Evolutionary conservation across 306 rosid genomes (phyloP).

Genomic region (Corylus americana): DNA sequence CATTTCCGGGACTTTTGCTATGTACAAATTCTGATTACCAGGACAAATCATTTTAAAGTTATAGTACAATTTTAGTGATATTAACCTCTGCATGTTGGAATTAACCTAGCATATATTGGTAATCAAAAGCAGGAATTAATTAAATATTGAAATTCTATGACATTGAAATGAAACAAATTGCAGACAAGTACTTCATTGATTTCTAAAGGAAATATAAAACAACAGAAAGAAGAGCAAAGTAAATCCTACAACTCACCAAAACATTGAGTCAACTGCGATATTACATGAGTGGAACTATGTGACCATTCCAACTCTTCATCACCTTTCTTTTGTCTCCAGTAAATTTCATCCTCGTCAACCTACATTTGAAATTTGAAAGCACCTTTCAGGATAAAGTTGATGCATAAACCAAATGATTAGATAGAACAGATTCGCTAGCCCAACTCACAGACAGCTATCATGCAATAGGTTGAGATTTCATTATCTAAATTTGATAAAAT

Average conservation of each 20-base stretch:
- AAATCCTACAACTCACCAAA: conserved; percentile 57
- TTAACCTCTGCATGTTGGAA: not conserved
- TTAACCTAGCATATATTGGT: not conserved
- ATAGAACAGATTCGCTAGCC: conserved; percentile 16
- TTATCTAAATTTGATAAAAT: conserved; percentile 3
- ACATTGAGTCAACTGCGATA: conserved; percentile 81
- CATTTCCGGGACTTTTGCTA: not conserved
- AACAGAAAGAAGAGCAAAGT: conserved; percentile 16
- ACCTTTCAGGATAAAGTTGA: conserved; percentile 26
- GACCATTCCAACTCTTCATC: conserved; percentile 74
- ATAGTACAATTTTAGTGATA: not conserved
- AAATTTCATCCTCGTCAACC: conserved; percentile 88
- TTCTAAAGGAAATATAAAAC: conserved; percentile 7
- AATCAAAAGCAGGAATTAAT: not conserved
- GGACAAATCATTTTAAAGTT: not conserved
- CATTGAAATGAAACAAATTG: not conserved
- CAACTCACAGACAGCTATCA: conserved; percentile 18
- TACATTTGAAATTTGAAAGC: conserved; percentile 37
- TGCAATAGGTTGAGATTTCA: conserved; percentile 7
- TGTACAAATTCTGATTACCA: not conserved
- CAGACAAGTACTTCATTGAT: not conserved
- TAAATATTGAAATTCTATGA: not conserved
- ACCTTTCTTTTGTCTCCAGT: conserved; percentile 64
- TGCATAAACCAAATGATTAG: conserved; percentile 10
- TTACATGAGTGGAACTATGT: conserved; percentile 71